Conservation (phyloP, 257 asterid genomes). For the Schizonepeta tenuifolia region DNA sequence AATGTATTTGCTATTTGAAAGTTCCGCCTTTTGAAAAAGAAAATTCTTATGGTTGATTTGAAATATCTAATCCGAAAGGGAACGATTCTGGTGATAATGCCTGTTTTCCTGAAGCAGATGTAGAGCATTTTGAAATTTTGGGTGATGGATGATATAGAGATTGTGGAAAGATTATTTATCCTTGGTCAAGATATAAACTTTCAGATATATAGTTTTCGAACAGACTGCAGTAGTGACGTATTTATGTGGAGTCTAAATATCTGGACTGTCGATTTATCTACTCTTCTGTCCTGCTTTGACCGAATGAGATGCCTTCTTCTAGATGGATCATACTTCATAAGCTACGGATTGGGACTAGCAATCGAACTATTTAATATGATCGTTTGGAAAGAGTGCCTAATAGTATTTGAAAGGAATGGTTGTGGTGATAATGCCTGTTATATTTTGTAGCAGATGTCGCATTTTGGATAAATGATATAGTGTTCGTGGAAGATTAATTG, state of each 20-base stretch:
- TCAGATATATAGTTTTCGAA: neutral
- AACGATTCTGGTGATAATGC: neutral
- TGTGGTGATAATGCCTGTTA: no score
- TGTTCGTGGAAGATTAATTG: no score
- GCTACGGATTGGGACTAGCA: no score
- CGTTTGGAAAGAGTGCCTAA: no score
- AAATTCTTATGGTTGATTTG: neutral
- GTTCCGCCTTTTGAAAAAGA: neutral
- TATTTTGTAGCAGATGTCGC: no score
- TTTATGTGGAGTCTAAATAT: neutral
- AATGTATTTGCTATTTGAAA: neutral
- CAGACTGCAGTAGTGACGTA: neutral
- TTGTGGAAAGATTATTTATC: neutral
- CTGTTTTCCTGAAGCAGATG: neutral
- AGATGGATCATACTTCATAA: neutral
- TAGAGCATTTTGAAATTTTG: neutral
- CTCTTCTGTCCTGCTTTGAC: neutral
- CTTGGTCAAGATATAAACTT: neutral
- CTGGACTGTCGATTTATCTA: slow-evolving; percentile 5
- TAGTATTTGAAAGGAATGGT: no score
- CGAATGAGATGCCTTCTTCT: neutral
- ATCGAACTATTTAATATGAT: no score
- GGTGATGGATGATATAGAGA: slow-evolving; percentile 6
- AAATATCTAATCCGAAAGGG: no score
- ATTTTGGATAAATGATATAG: no score